Evolutionary conservation across 2,329 filamentous ascomycete genomes (phyloP).

Genomic region (Neocucurbitaria cava): DNA sequence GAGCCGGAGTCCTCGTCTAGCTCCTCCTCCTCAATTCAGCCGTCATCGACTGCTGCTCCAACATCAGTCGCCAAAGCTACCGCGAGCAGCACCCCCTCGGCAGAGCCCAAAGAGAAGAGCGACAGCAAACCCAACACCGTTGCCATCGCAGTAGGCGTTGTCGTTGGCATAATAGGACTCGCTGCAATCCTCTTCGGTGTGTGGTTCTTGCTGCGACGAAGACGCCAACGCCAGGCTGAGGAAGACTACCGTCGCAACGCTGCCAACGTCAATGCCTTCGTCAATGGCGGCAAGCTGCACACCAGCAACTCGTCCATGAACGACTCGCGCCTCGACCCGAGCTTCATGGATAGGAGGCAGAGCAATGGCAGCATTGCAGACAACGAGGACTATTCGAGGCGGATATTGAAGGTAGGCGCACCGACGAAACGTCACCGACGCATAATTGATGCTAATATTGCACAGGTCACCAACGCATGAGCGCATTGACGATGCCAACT

Average conservation of each 20-base stretch:
- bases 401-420: slow-evolving; percentile 81
- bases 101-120: slow-evolving; percentile 47
- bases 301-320: slow-evolving; percentile 73
- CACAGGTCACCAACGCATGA: slow-evolving; percentile 2
- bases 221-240: slow-evolving; percentile 78
- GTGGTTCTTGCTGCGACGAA: slow-evolving; percentile 78
- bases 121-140: slow-evolving; percentile 68
- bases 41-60: slow-evolving; percentile 16
- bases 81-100: slow-evolving; percentile 5
- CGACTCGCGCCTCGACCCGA: slow-evolving; percentile 85
- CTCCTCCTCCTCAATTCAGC: slow-evolving; percentile 21
- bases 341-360: slow-evolving; percentile 79
- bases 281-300: slow-evolving; percentile 65
- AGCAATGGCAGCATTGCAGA: slow-evolving; percentile 97
- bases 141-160: slow-evolving; percentile 85
- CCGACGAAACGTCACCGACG: too few relatives aligned
- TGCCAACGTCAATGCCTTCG: slow-evolving; percentile 77
- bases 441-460: not conserved
- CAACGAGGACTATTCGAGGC: slow-evolving; percentile 94
- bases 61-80: slow-evolving; percentile 26
- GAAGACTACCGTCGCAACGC: slow-evolving; percentile 84
- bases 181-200: slow-evolving; percentile 70
- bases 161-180: slow-evolving; percentile 79
- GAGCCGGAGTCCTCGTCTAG: slow-evolving; percentile 24
- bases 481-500: slow-evolving; percentile 5